These are phyloP conservation scores for Penicilliopsis zonata DNA, from an alignment of 495 filamentous ascomycete genomes.

Conservation along the genomic window DNA sequence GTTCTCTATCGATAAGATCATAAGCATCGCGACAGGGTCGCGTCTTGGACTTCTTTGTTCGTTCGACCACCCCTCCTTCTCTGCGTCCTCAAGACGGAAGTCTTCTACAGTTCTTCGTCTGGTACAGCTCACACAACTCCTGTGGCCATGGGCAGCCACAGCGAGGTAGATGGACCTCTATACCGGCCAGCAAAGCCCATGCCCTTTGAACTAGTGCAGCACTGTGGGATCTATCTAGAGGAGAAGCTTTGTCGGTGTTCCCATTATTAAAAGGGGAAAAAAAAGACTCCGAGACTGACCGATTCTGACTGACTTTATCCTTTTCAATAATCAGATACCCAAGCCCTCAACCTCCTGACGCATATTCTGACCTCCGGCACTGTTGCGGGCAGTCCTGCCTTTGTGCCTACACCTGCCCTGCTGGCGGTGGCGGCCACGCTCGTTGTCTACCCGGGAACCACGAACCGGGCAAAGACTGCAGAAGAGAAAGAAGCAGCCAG, in stretches of 20 bases:
- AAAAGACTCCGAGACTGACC: no score
- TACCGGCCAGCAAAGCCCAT: conserved; percentile 43
- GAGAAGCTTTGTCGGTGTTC: conserved; percentile 53
- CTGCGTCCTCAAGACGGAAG: no score
- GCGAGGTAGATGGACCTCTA: conserved; percentile 7
- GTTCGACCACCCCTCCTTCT: no score
- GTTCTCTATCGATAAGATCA: no score
- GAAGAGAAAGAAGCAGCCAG: conserved; percentile 42
- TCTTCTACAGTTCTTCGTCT: no score
- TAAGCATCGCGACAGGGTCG: no score
- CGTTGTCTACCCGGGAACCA: conserved; percentile 58
- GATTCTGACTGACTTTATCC: neutral
- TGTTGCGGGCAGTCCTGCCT: conserved; percentile 27
- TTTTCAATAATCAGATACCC: conserved; percentile 37
- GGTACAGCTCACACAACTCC: no score
- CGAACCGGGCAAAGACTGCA: conserved; percentile 41
- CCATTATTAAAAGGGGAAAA: no score
- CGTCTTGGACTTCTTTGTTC: no score
- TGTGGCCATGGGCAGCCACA: conserved; percentile 9
- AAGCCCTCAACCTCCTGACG: conserved; percentile 56
- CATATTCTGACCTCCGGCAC: conserved; percentile 49
- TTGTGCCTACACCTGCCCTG: conserved; percentile 41
- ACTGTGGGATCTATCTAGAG: conserved; percentile 62
- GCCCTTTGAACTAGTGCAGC: conserved; percentile 49
- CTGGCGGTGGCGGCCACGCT: conserved; percentile 57